Conservation (phyloP, 225 moss, liverwort and hornwort genomes). For the Straminergon stramineum region DNA sequence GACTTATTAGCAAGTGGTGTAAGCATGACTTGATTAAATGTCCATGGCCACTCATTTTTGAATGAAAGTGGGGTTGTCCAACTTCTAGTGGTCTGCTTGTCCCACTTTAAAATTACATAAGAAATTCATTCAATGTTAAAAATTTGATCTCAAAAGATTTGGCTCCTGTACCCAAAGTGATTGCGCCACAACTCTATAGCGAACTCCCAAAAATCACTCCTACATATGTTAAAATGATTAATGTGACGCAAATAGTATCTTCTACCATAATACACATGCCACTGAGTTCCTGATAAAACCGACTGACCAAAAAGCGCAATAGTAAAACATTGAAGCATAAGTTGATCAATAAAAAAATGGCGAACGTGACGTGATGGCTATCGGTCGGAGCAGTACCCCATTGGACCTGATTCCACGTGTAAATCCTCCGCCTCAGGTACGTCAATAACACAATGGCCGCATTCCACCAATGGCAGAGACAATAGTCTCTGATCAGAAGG, state of each 20-base stretch:
- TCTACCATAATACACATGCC: background rate
- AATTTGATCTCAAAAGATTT: background rate
- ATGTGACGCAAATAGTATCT: background rate
- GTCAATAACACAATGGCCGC: slow-evolving; percentile 62
- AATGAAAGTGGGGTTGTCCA: background rate
- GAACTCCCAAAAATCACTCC: background rate
- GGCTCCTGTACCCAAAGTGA: background rate
- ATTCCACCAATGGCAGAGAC: slow-evolving; percentile 34
- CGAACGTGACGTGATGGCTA: background rate
- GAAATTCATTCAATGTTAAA: background rate
- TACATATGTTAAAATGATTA: background rate
- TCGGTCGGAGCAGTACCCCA: slow-evolving; percentile 9
- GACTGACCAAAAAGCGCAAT: background rate
- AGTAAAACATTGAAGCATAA: background rate
- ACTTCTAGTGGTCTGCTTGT: background rate
- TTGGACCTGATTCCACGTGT: slow-evolving; percentile 46
- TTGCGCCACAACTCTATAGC: no score
- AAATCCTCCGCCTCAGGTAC: slow-evolving; percentile 87
- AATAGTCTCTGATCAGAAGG: background rate
- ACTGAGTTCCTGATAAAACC: background rate
- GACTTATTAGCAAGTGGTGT: background rate
- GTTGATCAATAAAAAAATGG: background rate
- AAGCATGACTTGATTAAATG: background rate
- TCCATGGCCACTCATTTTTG: background rate
- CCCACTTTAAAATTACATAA: background rate